phyloP scores from a whole-genome alignment of 2,329 filamentous ascomycete species.

The Shiraia bambusicola region DNA sequence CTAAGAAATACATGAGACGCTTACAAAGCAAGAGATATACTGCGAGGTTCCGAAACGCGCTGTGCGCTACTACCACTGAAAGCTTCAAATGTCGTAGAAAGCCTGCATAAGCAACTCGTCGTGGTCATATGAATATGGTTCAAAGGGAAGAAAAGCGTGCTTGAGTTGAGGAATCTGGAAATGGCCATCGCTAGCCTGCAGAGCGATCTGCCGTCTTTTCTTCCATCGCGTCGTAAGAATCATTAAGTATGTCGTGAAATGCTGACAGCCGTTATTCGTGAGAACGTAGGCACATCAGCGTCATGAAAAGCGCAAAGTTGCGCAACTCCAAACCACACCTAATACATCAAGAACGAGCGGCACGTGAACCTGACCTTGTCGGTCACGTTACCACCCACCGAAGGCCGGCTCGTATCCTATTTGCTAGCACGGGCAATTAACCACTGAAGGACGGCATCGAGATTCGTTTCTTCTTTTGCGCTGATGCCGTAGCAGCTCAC shows the following conservation, averaged over 20 bases:
- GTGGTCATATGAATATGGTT: conserved; percentile 25
- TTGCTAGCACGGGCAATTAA: conserved; percentile 79
- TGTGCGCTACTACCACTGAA: background rate
- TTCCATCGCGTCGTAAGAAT: conserved; percentile 56
- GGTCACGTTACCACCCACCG: conserved; percentile 27
- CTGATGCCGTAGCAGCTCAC: conserved; percentile 99
- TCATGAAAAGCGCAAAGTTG: conserved; percentile 29
- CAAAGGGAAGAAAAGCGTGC: conserved; percentile 27
- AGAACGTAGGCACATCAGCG: conserved; percentile 40
- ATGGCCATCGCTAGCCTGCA: conserved; percentile 52
- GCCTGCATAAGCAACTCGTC: conserved; percentile 6
- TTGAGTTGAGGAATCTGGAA: conserved; percentile 43
- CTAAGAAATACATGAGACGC: too few species aligned
- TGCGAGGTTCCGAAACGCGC: background rate
- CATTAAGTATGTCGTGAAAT: conserved; percentile 51
- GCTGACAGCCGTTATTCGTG: conserved; percentile 40
- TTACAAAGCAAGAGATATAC: too few species aligned
- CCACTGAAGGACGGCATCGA: conserved; percentile 96
- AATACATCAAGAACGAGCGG: conserved; percentile 16
- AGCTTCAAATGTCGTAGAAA: background rate
- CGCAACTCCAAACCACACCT: conserved; percentile 22
- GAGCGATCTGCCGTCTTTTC: conserved; percentile 50
- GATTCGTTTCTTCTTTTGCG: conserved; percentile 97
- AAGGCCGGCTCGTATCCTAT: conserved; percentile 23
- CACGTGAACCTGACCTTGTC: conserved; percentile 22